Evolutionary conservation across 2,329 filamentous ascomycete genomes (phyloP).

Genomic region (Colletotrichum sp.): DNA sequence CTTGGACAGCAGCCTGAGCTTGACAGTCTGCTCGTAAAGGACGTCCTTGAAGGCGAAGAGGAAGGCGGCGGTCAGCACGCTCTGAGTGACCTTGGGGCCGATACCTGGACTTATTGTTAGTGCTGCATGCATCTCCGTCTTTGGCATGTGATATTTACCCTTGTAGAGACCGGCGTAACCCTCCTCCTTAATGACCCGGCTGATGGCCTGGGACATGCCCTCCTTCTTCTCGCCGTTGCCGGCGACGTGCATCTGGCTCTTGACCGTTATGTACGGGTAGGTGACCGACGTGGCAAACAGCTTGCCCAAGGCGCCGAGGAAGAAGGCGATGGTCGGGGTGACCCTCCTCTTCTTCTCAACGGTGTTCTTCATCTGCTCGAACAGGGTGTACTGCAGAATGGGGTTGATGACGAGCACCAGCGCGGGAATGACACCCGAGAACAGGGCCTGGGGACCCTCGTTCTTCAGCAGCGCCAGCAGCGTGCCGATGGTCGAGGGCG

Average conservation of each 20-base stretch:
- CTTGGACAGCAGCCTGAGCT: slow-evolving; percentile 57
- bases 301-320: slow-evolving; percentile 92
- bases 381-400: slow-evolving; percentile 97
- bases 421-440: slow-evolving; percentile 90
- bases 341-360: slow-evolving; percentile 78
- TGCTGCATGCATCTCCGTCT: background rate
- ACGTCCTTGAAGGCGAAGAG: slow-evolving; percentile 98
- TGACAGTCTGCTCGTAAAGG: slow-evolving; percentile 82
- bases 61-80: slow-evolving; percentile 93
- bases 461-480: slow-evolving; percentile 80
- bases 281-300: slow-evolving; percentile 92
- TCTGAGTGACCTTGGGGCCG: slow-evolving; percentile 95
- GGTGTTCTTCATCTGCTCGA: slow-evolving; percentile 95
- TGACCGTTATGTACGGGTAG: slow-evolving; percentile 98
- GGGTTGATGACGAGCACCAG: slow-evolving; percentile 96
- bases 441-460: slow-evolving; percentile 85
- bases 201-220: slow-evolving; percentile 79
- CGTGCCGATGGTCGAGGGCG: slow-evolving; percentile 80
- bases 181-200: slow-evolving; percentile 83
- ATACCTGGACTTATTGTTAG: slow-evolving; percentile 67
- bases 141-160: slow-evolving; percentile 46
- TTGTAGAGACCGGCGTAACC: slow-evolving; percentile 94
- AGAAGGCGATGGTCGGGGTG: slow-evolving; percentile 86
- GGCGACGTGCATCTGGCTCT: slow-evolving; percentile 96
- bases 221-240: slow-evolving; percentile 77